phyloP scores from a whole-genome alignment of 805 yeast genomes.

The Saccharomycopsis sp. region DNA sequence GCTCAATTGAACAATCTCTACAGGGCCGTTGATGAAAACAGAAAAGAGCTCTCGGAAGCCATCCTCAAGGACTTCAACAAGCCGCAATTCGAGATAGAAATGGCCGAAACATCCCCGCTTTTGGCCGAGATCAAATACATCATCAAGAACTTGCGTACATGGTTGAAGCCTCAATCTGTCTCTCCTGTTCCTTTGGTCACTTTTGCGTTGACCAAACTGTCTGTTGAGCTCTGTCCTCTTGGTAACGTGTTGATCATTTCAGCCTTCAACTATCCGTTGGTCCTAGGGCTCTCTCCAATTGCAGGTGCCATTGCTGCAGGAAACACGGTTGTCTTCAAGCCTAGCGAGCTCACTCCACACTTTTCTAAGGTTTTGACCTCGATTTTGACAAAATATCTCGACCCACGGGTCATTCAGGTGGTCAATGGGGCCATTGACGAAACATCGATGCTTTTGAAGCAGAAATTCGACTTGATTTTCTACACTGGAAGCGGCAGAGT shows the following conservation, averaged over 20 bases:
- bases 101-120: constrained; percentile 48
- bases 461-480: constrained; percentile 72
- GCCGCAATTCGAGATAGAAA: constrained; percentile 50
- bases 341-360: constrained; percentile 64
- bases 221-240: constrained; percentile 37
- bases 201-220: constrained; percentile 31
- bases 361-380: constrained; percentile 51
- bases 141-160: constrained; percentile 50
- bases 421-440: constrained; percentile 46
- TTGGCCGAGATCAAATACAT: constrained; percentile 52
- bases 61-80: constrained; percentile 63
- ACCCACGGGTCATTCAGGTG: constrained; percentile 47
- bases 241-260: constrained; percentile 71
- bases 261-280: constrained; percentile 77
- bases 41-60: constrained; percentile 48
- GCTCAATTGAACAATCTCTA: constrained; percentile 62
- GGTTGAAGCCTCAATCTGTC: constrained; percentile 48
- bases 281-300: constrained; percentile 57
- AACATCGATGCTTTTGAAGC: constrained; percentile 51
- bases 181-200: constrained; percentile 27
- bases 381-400: constrained; percentile 45
- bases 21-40: constrained; percentile 54
- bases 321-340: constrained; percentile 70
- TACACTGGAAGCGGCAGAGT: constrained; percentile 78
- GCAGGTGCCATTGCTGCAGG: constrained; percentile 83